Percentiles rank a stretch among this genome's conserved stretches.
phyloP scores from a whole-genome alignment of 768 basidiomycete species.

The Rhodotorula graminis region DNA sequence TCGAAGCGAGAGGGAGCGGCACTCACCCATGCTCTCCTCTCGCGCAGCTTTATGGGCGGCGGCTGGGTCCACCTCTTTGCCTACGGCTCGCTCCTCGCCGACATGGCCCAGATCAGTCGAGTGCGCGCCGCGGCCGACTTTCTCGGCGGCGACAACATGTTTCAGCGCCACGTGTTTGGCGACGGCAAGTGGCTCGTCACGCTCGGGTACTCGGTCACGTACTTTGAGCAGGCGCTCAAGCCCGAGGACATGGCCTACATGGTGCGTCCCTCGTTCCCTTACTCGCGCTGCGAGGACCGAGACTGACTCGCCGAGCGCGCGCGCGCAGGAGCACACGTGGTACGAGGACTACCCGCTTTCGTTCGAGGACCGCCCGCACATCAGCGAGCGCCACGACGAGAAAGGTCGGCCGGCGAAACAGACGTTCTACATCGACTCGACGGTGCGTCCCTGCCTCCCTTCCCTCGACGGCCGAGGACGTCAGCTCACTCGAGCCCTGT shows the following conservation, averaged over 20 bases:
- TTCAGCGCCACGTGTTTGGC: conserved; percentile 38
- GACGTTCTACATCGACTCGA: conserved; percentile 35
- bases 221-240: conserved; percentile 30
- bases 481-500: background rate
- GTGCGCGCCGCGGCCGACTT: conserved; percentile 25
- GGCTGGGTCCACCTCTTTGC: conserved; percentile 26
- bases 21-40: background rate
- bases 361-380: conserved; percentile 22
- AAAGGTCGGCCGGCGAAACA: conserved; percentile 21
- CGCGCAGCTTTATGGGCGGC: conserved; percentile 1
- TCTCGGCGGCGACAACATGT: conserved; percentile 42
- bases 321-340: conserved; percentile 36
- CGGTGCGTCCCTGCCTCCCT: background rate
- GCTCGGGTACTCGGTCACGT: conserved; percentile 39
- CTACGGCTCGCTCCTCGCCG: conserved; percentile 25
- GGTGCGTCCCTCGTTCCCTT: conserved; percentile 10
- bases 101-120: conserved; percentile 25
- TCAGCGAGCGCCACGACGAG: conserved; percentile 20
- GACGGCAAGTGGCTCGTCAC: conserved; percentile 37
- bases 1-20: too few relatives aligned
- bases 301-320: background rate
- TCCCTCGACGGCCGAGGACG: too few relatives aligned
- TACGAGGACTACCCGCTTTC: conserved; percentile 31
- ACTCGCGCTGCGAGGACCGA: background rate
- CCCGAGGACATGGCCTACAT: conserved; percentile 22